These are phyloP conservation scores for Pichia sp. DNA, from an alignment of 1,139 yeast species.

Conservation along the genomic window DNA sequence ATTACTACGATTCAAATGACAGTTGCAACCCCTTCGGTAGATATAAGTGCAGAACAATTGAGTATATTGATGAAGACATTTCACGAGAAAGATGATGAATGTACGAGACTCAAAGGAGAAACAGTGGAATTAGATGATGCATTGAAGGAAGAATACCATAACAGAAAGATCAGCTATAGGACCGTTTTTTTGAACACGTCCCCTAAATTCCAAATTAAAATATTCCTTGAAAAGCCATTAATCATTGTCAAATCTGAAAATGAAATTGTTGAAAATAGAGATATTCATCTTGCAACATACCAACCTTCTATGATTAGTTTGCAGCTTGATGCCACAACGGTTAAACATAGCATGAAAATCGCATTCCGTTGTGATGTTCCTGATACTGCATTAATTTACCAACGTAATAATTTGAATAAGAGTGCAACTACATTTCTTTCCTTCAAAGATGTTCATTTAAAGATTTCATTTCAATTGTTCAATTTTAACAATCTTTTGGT, in stretches of 20 bases:
- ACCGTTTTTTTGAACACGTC: constrained; percentile 10
- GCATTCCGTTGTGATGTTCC: constrained; percentile 24
- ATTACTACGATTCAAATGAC: constrained; percentile 22
- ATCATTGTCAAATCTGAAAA: constrained; percentile 23
- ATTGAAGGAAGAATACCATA: neutral
- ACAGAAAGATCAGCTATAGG: neutral
- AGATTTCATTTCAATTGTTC: constrained; percentile 6
- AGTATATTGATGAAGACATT: constrained; percentile 22
- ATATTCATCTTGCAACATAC: constrained; percentile 23
- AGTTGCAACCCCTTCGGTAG: constrained; percentile 25
- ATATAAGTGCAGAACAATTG: constrained; percentile 27
- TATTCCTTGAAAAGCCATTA: constrained; percentile 29
- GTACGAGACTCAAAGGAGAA: too few species aligned
- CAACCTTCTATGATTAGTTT: constrained; percentile 24
- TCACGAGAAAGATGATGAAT: neutral
- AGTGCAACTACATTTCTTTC: constrained; percentile 11
- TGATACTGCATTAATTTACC: constrained; percentile 19
- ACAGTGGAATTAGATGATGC: too few species aligned
- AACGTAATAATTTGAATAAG: constrained; percentile 16
- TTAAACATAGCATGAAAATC: constrained; percentile 8
- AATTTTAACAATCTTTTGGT: constrained; percentile 6
- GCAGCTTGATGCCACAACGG: constrained; percentile 18
- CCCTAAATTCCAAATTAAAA: constrained; percentile 22
- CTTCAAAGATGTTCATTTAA: constrained; percentile 16
- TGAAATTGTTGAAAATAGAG: constrained; percentile 8